Base-by-base conservation (phyloP, 805 yeast species). In the Lachancea fermentati region DNA sequence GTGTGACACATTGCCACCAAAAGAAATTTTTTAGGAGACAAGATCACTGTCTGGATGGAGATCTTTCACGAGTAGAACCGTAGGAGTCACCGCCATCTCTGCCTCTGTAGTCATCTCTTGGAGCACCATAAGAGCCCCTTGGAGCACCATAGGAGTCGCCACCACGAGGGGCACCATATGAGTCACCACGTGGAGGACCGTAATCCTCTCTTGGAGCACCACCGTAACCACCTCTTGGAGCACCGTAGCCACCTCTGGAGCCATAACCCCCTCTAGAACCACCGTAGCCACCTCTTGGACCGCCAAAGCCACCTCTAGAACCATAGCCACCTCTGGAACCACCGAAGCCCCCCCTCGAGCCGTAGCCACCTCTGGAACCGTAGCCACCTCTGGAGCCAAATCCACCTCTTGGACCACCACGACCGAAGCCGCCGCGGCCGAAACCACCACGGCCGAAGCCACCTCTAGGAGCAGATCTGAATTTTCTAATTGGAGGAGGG, bases 41-140 rank as follows among this genome's bases (percentile, higher is more conserved):
- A 4, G 18, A 13, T 66, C 67, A 77, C 63, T 78, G 80, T 69
- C 86, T 79, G 49, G 82, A 73, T 66, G 88, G 87, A 45, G 88
- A 80, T 75, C 87, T 80, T 62, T 79, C 84, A 61, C 84, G 73
- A 42, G 64, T 57, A 14, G 41, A 38, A 51, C 73, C 76, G 60
- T 71, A 70, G 37, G 55, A 57, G 33, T 34, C 38, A 36, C 59
- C 68, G 38, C 58, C 68, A 50, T 72, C 79, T 52, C 73, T 68
- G 43, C 78, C 69, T 57, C 76, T 69, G 66, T 66, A 66, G 28
- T 72, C 66, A 37, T 68, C 72, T 47, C 69, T 57, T 55, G 67
- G 58, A 29, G 59, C 55, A 41, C 60, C 60, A 39, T 54, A 54
- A 30, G 47, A 52, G 34, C 52, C 57, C 42, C 58, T 52, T 44